Conservation (phyloP, 495 filamentous ascomycete genomes). For the Penicillium chermesinum region DNA sequence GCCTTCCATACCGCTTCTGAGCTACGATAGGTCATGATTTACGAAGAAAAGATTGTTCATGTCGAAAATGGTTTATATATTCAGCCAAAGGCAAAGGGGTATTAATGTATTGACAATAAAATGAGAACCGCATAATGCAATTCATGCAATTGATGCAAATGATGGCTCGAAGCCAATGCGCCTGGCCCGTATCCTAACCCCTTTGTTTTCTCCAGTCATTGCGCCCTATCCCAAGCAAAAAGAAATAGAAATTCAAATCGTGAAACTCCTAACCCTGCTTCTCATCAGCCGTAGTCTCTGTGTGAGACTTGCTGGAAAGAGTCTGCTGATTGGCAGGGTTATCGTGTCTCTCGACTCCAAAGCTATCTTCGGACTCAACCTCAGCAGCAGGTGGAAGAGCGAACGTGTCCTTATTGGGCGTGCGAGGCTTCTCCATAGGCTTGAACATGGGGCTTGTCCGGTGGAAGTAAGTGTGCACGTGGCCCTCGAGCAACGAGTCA, state of each 20-base stretch:
- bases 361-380: conserved; percentile 9
- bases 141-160: not conserved
- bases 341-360: conserved; percentile 2
- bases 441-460: conserved; percentile 49
- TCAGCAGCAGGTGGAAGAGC: conserved; percentile 39
- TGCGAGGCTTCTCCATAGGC: conserved; percentile 33
- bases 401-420: conserved; percentile 34
- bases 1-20: not conserved
- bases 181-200: conserved; percentile 3
- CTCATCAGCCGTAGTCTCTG: conserved; percentile 15
- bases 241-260: conserved; percentile 8
- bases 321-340: conserved; percentile 1
- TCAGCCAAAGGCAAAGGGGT: conserved; percentile 4
- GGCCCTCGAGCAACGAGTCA: conserved; percentile 39
- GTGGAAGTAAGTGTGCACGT: conserved; percentile 47
- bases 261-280: conserved; percentile 9
- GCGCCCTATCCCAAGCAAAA: conserved; percentile 1
- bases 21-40: not conserved
- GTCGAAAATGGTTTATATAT: not conserved
- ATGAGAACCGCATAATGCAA: not conserved
- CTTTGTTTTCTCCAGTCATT: no score
- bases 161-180: not conserved
- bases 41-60: not conserved
- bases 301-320: conserved; percentile 6
- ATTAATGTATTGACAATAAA: conserved; percentile 1